Evolutionary conservation across 768 basidiomycete genomes (phyloP).

Genomic region (Tylopilus intermedius): DNA sequence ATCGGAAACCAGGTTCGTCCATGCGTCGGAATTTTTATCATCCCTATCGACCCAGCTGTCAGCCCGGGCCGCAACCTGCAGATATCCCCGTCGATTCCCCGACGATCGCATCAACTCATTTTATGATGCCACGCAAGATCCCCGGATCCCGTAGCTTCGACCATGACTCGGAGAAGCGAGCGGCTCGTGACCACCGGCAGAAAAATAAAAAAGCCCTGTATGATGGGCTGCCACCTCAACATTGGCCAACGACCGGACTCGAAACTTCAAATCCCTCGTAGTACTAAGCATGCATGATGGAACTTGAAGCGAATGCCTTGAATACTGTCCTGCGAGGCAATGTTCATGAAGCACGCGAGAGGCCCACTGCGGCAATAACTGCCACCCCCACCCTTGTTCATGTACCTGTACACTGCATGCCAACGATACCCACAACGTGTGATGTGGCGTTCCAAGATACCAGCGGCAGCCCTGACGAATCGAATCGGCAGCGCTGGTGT

Average conservation of each 20-base stretch:
- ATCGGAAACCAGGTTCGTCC: not conserved
- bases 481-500: not conserved
- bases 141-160: not conserved
- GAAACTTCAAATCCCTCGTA: too few species aligned
- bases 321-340: not conserved
- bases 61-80: not conserved
- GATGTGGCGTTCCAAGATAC: not conserved
- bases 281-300: not conserved
- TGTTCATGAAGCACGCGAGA: too few species aligned
- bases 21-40: not conserved
- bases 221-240: too few species aligned
- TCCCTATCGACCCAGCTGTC: not conserved
- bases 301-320: not conserved
- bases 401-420: too few species aligned
- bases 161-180: too few species aligned
- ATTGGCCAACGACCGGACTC: too few species aligned
- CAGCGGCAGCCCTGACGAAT: not conserved
- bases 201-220: too few species aligned
- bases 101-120: not conserved
- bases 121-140: not conserved
- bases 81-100: not conserved
- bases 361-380: too few species aligned
- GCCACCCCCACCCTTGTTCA: too few species aligned
- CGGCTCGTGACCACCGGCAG: too few species aligned
- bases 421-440: too few species aligned